Percentiles rank a stretch among this genome's conserved stretches.
These are phyloP conservation scores for Helichrysum umbraculigerum DNA, from an alignment of 129 eudicot genomes.

Conservation along the genomic window DNA sequence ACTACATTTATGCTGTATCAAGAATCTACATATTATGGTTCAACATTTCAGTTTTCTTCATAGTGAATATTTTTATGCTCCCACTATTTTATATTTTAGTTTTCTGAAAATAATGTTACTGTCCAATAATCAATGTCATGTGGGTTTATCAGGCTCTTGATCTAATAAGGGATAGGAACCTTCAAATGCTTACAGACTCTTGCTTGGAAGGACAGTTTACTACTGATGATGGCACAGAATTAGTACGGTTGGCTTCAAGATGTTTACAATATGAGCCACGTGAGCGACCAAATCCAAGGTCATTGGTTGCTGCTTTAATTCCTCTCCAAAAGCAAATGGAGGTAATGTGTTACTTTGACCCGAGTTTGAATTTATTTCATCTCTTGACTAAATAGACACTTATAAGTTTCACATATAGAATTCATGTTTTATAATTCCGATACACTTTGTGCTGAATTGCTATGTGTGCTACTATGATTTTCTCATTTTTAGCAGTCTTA, in stretches of 20 bases:
- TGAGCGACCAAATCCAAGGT: slow-evolving; percentile 87
- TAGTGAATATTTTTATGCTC: background rate
- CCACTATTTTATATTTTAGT: background rate
- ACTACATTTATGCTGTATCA: no score
- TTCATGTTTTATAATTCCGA: background rate
- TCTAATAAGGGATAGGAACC: slow-evolving; percentile 81
- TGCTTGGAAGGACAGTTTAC: slow-evolving; percentile 97
- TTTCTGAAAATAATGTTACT: background rate
- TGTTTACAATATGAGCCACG: slow-evolving; percentile 93
- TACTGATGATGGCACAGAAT: slow-evolving; percentile 76
- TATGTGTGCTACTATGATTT: background rate
- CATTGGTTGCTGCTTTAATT: slow-evolving; percentile 68
- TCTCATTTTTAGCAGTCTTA: background rate
- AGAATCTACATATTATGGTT: background rate
- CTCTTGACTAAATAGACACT: background rate
- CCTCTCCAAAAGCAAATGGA: slow-evolving; percentile 90
- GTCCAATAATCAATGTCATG: slow-evolving; percentile 21
- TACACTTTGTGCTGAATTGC: background rate
- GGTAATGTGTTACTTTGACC: slow-evolving; percentile 33
- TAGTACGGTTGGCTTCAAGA: slow-evolving; percentile 84
- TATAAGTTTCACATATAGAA: background rate
- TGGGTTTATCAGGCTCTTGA: slow-evolving; percentile 79
- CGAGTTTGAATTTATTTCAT: background rate
- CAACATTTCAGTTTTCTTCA: background rate
- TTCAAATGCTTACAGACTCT: slow-evolving; percentile 91